Base-by-base conservation (phyloP, 2,329 filamentous ascomycete species). In the Botrytis porri region DNA sequence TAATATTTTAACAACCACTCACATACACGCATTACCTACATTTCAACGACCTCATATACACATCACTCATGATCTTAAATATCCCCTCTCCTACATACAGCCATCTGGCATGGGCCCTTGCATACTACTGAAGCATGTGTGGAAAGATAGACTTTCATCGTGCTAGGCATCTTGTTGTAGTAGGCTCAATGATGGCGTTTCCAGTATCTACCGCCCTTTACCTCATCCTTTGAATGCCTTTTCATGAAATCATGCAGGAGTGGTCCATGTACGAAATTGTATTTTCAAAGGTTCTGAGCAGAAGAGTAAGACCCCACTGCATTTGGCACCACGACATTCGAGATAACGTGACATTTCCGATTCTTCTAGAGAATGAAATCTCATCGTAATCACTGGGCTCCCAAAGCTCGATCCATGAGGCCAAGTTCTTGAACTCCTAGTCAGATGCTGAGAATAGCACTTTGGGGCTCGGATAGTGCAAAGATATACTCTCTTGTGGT, bases 131-230 rank as follows among this genome's bases (percentile, higher is more conserved):
- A 84, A 67, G 82, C 81, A 0, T 82, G 83, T 64, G 78, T 81
- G 32, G 81, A 82, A 16, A 74, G 54, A 74, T 82, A 32, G 80
- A 83, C 57, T 84, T 84, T 72, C 76, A 82, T 66, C 78, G 76
- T 61, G 22, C 69, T 12, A 29, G 37, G 8, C 65, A 70, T 48
- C 45, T 39, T 2, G 32, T 20, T 41, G 32, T 9, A 9, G 7
- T 12, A 8, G 43, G 43, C 32, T 48, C 29, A 7, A 20, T 22
- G 12, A 35, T 37, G n/a, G 29, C 7, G 20, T 67, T 20, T 5
- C 43, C 43, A 45, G n/a, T 54, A 60, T 69, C 32, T 3, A 62
- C 57, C 25, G 71, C 64, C 2, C 41, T 64, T 10, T 73, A 54
- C 43, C 10, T 69, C 20, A 73, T 45, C 20, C 20, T 9, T 22